These are phyloP conservation scores for Cubamyces sp. DNA, from an alignment of 768 basidiomycete genomes.

Conservation along the genomic window DNA sequence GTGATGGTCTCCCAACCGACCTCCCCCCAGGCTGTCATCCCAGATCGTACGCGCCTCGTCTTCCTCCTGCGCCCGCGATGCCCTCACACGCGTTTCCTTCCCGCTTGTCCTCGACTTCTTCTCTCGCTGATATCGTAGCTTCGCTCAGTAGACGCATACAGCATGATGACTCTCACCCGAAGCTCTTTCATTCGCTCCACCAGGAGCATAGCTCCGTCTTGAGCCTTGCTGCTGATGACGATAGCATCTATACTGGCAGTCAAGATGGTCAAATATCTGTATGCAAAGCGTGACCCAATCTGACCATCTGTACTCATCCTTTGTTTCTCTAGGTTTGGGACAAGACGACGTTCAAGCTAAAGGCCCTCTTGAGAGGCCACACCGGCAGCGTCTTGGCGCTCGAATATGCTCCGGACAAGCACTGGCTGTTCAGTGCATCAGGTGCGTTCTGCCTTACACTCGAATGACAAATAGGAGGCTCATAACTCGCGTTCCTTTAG, in stretches of 20 bases:
- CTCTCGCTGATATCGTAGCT: slow-evolving; percentile 16
- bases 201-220: slow-evolving; percentile 71
- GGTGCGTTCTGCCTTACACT: slow-evolving; percentile 44
- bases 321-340: slow-evolving; percentile 75
- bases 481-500: slow-evolving; percentile 41
- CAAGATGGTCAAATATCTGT: slow-evolving; percentile 81
- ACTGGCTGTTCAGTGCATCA: slow-evolving; percentile 91
- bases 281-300: neutral
- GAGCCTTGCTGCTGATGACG: slow-evolving; percentile 71
- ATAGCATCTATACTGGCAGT: slow-evolving; percentile 82
- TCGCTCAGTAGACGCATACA: slow-evolving; percentile 22
- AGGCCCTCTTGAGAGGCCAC: slow-evolving; percentile 76
- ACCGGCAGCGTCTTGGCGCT: slow-evolving; percentile 83
- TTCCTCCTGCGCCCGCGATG: too few relatives aligned
- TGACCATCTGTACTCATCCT: neutral
- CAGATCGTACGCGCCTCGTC: slow-evolving; percentile 22
- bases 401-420: slow-evolving; percentile 71
- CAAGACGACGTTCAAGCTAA: slow-evolving; percentile 67
- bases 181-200: slow-evolving; percentile 69
- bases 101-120: slow-evolving; percentile 10
- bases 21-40: slow-evolving; percentile 17
- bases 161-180: slow-evolving; percentile 16
- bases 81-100: neutral
- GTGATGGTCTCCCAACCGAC: slow-evolving; percentile 18
- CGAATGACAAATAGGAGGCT: neutral